Base-by-base conservation (phyloP, 1,284 basidiomycete species). In the Sanghuangporus baumii region DNA sequence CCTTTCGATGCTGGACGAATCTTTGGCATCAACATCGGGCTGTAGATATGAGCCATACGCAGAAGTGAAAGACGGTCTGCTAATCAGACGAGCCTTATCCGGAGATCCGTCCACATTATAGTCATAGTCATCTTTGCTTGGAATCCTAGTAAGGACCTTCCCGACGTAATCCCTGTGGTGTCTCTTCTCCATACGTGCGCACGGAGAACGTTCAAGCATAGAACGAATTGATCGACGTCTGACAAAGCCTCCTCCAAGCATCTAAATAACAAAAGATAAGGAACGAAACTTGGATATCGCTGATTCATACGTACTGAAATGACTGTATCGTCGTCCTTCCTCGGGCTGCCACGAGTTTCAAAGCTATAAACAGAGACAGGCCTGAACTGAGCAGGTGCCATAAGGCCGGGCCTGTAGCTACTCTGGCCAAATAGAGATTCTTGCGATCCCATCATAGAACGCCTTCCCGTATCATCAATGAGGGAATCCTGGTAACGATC, bases 271-370 rank as follows among this genome's bases (percentile, higher is more conserved):
- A 36, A 12, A 12, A 18, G 31, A 52, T 0, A 55, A 54, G 4
- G 37, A 18, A 16, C 14, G 31, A 54, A 54, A 31, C 16, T 11
- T 37, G 8, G n/a, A 37, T 12, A 36, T 31, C 12, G 40, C 31
- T 41, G 0, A 34, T 48, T 20, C 8, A 31, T 20, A 75, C 86
- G 70, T 72, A 89, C 89, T 55, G 82, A 84, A 60, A 91, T 86
- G 88, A 91, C 89, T 0, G 89, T 91, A 65, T 91, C 89, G 66
- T 91, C 87, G 41, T 91, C 88, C 66, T 79, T 79, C 34, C 75
- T 73, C 0, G 83, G 79, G 65, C 81, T 83, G 51, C 84, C 80
- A 11, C 74, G 70, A 59, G 80, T 84, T 12, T 70, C 69, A 50
- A 80, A 73, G 69, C 87, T 91, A 62, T 85, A 71, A 54, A 86